A percentile compares a stretch with the other conserved stretches of the same genome.
phyloP scores from a whole-genome alignment of 2,329 filamentous ascomycete species.

The Botrytis squamosa region DNA sequence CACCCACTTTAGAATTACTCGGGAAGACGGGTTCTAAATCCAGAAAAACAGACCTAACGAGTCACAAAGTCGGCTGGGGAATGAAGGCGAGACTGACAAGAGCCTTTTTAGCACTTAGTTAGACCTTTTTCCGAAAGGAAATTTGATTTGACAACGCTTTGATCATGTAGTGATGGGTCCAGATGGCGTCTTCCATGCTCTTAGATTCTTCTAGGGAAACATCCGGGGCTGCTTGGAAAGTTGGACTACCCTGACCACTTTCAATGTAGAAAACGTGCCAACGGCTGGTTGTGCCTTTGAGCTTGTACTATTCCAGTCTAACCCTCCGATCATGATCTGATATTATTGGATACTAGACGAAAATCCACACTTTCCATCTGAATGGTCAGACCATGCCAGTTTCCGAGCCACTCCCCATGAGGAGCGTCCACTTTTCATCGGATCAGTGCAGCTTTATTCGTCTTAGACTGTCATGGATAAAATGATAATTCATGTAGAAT shows the following conservation, averaged over 20 bases:
- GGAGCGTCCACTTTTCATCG: not conserved
- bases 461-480: conserved; percentile 14
- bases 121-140: conserved; percentile 10
- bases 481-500: conserved; percentile 11
- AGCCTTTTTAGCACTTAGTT: not conserved
- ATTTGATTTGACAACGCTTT: conserved; percentile 9
- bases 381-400: not conserved
- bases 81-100: not conserved
- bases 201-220: conserved; percentile 3
- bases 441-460: not conserved
- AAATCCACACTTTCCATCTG: not conserved
- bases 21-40: not conserved
- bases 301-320: conserved; percentile 1
- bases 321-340: not conserved
- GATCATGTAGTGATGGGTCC: conserved; percentile 16
- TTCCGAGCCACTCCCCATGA: not conserved
- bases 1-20: not conserved
- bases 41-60: not conserved
- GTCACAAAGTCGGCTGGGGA: not conserved
- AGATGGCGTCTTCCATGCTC: conserved; percentile 20
- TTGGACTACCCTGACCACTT: not conserved
- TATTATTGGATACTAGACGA: conserved; percentile 7
- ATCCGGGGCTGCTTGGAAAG: conserved; percentile 9
- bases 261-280: conserved; percentile 20
- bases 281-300: not conserved